These are phyloP conservation scores for Globisporangium abappressorium DNA, from an alignment of 352 stramenopile genomes.

Conservation along the genomic window DNA sequence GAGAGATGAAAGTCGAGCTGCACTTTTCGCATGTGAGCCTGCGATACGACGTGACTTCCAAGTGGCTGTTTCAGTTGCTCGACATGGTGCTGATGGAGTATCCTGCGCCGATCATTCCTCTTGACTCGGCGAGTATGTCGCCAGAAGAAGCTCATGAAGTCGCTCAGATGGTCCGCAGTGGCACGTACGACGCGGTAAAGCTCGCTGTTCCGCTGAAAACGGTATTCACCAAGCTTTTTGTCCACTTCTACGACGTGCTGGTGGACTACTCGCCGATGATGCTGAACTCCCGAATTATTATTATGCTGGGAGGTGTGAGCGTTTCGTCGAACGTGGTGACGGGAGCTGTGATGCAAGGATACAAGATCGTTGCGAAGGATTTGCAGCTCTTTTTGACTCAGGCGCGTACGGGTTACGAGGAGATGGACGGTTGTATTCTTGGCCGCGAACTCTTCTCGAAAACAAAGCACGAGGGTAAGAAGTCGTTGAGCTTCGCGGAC, in stretches of 20 bases:
- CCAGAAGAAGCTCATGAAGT: slow-evolving; percentile 50
- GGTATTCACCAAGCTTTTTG: slow-evolving; percentile 86
- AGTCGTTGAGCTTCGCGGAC: slow-evolving; percentile 41
- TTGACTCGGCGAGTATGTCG: slow-evolving; percentile 71
- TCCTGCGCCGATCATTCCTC: slow-evolving; percentile 73
- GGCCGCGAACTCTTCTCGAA: slow-evolving; percentile 63
- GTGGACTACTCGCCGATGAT: slow-evolving; percentile 74
- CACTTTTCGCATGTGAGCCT: slow-evolving; percentile 82
- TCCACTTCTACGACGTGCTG: slow-evolving; percentile 82
- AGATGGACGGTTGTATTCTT: slow-evolving; percentile 64
- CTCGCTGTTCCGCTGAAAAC: slow-evolving; percentile 72
- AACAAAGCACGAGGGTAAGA: slow-evolving; percentile 29
- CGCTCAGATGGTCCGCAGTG: slow-evolving; percentile 27
- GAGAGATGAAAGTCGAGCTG: slow-evolving; percentile 86
- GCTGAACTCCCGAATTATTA: slow-evolving; percentile 63
- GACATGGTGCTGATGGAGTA: slow-evolving; percentile 82
- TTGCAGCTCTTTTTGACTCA: slow-evolving; percentile 73
- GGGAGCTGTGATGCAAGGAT: slow-evolving; percentile 81
- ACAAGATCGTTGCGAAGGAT: slow-evolving; percentile 77
- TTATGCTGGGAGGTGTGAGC: slow-evolving; percentile 69
- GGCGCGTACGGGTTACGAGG: slow-evolving; percentile 54
- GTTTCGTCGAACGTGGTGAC: slow-evolving; percentile 87
- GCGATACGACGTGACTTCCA: slow-evolving; percentile 78
- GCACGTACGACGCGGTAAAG: slow-evolving; percentile 51
- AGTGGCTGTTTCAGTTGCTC: slow-evolving; percentile 76